A percentile compares a stretch with the other conserved stretches of the same genome.
These are phyloP conservation scores for Suillus placidus DNA, from an alignment of 768 basidiomycete species.

Conservation along the genomic window DNA sequence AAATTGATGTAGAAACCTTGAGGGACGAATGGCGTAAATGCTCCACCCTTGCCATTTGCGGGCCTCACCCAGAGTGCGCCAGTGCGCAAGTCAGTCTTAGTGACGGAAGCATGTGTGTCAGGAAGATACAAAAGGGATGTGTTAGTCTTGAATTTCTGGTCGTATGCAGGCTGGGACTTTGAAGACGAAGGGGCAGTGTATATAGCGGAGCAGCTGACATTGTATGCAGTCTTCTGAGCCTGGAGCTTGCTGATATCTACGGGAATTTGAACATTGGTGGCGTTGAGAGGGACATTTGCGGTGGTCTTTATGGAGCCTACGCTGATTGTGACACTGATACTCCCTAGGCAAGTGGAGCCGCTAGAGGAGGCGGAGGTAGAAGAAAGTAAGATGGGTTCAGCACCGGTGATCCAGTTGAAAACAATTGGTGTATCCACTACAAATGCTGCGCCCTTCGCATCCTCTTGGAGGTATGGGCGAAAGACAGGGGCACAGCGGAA, in stretches of 20 bases:
- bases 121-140: slow-evolving; percentile 46
- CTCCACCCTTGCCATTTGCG: slow-evolving; percentile 21
- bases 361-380: slow-evolving; percentile 2
- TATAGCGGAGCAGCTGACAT: slow-evolving; percentile 39
- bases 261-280: slow-evolving; percentile 36
- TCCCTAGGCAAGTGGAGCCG: slow-evolving; percentile 13
- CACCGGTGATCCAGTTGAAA: slow-evolving; percentile 36
- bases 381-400: slow-evolving; percentile 33
- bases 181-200: slow-evolving; percentile 20
- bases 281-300: slow-evolving; percentile 40
- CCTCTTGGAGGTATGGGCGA: slow-evolving; percentile 50
- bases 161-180: neutral
- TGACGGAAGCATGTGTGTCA: slow-evolving; percentile 39
- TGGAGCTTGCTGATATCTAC: slow-evolving; percentile 35
- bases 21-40: slow-evolving; percentile 52
- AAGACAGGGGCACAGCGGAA: slow-evolving; percentile 51
- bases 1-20: slow-evolving; percentile 76
- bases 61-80: slow-evolving; percentile 46
- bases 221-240: slow-evolving; percentile 33
- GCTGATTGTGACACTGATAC: slow-evolving; percentile 33
- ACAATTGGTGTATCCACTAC: slow-evolving; percentile 45
- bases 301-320: slow-evolving; percentile 26
- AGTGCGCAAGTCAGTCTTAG: slow-evolving; percentile 51
- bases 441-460: slow-evolving; percentile 29
- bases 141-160: slow-evolving; percentile 35